These are phyloP conservation scores for Closterium sp. DNA, from an alignment of 139 green algal species.

Conservation along the genomic window DNA sequence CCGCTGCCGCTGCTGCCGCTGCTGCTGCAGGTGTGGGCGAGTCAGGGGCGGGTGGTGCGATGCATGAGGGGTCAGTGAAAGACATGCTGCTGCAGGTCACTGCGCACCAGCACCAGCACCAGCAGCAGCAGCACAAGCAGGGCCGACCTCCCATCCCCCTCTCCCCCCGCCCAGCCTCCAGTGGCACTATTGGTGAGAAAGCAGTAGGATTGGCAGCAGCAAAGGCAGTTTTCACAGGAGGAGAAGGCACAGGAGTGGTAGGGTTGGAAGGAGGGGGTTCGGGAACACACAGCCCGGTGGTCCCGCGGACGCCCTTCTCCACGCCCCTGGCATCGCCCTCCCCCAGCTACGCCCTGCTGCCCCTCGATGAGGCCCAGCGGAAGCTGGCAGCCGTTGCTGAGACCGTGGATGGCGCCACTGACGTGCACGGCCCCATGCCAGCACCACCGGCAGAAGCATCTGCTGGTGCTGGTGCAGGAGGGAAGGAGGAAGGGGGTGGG, in stretches of 20 bases:
- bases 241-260: neutral
- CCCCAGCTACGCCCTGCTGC: neutral
- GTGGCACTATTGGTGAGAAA: neutral
- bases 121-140: neutral
- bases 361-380: neutral
- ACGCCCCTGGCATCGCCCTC: neutral
- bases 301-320: neutral
- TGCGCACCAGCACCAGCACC: too few species aligned
- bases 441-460: too few species aligned
- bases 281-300: neutral
- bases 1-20: too few species aligned
- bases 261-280: neutral
- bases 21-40: neutral
- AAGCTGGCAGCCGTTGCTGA: neutral
- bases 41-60: neutral
- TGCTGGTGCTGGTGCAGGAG: neutral
- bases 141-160: neutral
- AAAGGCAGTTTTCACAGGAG: neutral
- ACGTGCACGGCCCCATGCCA: neutral
- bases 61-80: neutral
- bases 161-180: neutral
- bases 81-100: neutral
- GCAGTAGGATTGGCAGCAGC: too few species aligned
- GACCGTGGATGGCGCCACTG: constrained; percentile 6
- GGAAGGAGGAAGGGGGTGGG: neutral